These are phyloP conservation scores for Saturnispora galanensis DNA, from an alignment of 805 yeast genomes.

Conservation along the genomic window DNA sequence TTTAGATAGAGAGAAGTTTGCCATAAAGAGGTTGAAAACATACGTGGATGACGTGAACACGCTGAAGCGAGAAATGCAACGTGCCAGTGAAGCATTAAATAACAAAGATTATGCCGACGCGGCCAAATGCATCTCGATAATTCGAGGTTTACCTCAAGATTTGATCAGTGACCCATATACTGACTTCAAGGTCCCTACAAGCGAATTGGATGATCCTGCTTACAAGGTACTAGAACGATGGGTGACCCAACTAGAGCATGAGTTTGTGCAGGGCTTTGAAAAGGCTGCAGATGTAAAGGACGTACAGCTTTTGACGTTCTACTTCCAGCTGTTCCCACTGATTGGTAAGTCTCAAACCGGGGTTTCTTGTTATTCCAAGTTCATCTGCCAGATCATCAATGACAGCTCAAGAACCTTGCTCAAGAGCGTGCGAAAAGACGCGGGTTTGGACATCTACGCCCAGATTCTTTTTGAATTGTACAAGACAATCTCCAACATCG, in stretches of 20 bases:
- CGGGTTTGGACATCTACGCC: constrained; percentile 44
- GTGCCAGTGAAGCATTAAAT: constrained; percentile 60
- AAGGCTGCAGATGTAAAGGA: constrained; percentile 58
- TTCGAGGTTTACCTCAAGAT: constrained; percentile 43
- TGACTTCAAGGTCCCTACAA: constrained; percentile 71
- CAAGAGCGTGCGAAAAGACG: constrained; percentile 31
- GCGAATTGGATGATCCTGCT: constrained; percentile 79
- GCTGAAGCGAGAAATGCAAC: constrained; percentile 56
- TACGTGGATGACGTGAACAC: constrained; percentile 58
- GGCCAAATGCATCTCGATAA: constrained; percentile 51
- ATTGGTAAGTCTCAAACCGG: constrained; percentile 68
- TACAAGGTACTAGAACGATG: constrained; percentile 44
- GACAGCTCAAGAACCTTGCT: constrained; percentile 66
- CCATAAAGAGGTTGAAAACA: constrained; percentile 49
- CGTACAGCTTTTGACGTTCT: constrained; percentile 62
- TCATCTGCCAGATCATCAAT: constrained; percentile 76
- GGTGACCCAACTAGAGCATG: constrained; percentile 44
- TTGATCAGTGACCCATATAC: constrained; percentile 60
- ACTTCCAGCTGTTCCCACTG: constrained; percentile 80
- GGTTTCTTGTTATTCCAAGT: constrained; percentile 69
- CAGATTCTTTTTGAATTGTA: constrained; percentile 57
- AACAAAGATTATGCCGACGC: constrained; percentile 68
- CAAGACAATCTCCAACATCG: constrained; percentile 75
- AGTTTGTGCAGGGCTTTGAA: constrained; percentile 55
- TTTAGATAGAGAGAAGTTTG: constrained; percentile 58